Base-by-base conservation (phyloP, 306 rosid genomes). In the Crotalaria pallida region DNA sequence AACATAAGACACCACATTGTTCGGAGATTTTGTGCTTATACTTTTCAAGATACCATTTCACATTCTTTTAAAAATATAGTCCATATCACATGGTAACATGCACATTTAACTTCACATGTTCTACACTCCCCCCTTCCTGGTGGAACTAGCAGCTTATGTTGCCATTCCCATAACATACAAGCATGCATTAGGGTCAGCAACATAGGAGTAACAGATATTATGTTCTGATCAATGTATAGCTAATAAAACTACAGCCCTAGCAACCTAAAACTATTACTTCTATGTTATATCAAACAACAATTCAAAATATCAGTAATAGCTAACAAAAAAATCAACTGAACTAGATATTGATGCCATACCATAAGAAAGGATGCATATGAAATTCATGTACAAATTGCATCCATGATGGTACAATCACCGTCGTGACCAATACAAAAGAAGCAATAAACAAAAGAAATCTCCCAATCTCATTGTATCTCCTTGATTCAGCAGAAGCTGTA, bases 381-480 rank as follows among this genome's bases (percentile, higher is more conserved):
- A 94, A 94, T 71, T 89, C 83, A 26, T 78, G 89, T 69, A 89
- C 97, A 26, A 89, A 88, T 82, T 67, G 87, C 92, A 94, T 91
- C 99, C 99, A 91, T 12, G 83, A 74, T 44, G 99, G 95, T 47
- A 72, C 69, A 19, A 88, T 52, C 82, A 82, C 83, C 64, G 79
- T 78, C 90, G 87, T 77, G 82, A 84, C 80, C 64, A 87, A 72
- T 80, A 85, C 91, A 52, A 91, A 88, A 43, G 86, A 66, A 48
- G 78, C 49, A 67, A 91, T 71, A 79, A 91, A 94, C 67, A 86
- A 43, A 24, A 88, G 69, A 58, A 96, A 85, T 80, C 78, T 84
- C 71, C 87, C 78, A 68, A 82, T 83, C 78, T 87, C 86, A 57
- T 52, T 19, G 82, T 75, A 53, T 73, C 79, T 82, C 81, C 90